Conservation (phyloP, 257 asterid species). For the Solanum medicagineum region DNA sequence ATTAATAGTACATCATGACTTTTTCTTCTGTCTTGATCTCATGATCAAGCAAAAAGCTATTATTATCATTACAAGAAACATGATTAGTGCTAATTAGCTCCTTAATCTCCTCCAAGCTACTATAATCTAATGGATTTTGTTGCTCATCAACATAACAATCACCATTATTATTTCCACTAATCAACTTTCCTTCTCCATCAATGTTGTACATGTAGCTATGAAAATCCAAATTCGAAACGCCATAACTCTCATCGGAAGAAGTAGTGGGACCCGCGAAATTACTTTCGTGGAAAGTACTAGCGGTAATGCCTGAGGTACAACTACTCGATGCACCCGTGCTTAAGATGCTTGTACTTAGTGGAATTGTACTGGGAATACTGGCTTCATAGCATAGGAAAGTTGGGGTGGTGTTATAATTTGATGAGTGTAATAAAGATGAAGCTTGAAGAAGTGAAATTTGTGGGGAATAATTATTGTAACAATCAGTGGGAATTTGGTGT, state of each 20-base stretch:
- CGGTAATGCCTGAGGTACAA: slow-evolving; percentile 5
- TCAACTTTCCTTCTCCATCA: neutral
- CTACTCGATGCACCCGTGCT: neutral
- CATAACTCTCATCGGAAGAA: slow-evolving; percentile 31
- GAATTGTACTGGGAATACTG: neutral
- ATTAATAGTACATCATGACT: slow-evolving; percentile 9
- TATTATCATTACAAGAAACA: neutral
- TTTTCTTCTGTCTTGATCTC: slow-evolving; percentile 33
- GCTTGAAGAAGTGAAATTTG: slow-evolving; percentile 2
- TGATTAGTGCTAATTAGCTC: slow-evolving; percentile 46
- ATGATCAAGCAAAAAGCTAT: slow-evolving; percentile 17
- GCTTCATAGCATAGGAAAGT: neutral
- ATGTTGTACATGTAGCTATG: slow-evolving; percentile 15
- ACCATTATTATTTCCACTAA: neutral
- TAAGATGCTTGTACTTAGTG: neutral
- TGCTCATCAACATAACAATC: slow-evolving; percentile 2
- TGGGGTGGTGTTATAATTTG: neutral
- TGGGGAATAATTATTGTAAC: neutral
- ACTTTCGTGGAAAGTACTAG: slow-evolving; percentile 17
- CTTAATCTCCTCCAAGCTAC: slow-evolving; percentile 65
- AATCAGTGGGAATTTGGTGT: neutral
- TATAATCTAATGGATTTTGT: slow-evolving; percentile 35
- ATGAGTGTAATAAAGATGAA: neutral
- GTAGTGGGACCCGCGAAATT: slow-evolving; percentile 24
- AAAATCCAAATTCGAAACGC: slow-evolving; percentile 2